These are phyloP conservation scores for Asparagopsis taxiformis DNA, from an alignment of 31 red algal genomes.

Conservation along the genomic window DNA sequence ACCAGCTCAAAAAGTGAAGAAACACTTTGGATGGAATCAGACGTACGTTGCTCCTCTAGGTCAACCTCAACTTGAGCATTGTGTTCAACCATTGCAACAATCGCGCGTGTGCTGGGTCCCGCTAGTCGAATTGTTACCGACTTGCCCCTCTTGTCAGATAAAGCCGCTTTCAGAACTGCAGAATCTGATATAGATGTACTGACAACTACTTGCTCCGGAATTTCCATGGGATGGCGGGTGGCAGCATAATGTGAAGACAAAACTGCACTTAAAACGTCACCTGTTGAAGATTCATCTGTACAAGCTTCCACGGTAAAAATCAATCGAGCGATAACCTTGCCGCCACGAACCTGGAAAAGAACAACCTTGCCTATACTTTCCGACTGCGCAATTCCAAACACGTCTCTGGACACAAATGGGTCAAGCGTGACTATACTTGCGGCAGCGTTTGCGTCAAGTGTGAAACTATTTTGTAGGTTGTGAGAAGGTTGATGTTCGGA, in stretches of 20 bases:
- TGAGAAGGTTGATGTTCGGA: not conserved
- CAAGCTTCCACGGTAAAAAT: slow-evolving; percentile 2
- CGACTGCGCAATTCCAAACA: slow-evolving; percentile 11
- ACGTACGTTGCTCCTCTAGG: not conserved
- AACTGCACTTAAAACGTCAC: slow-evolving; percentile 23
- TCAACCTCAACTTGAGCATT: slow-evolving; percentile 14
- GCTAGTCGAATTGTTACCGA: not conserved
- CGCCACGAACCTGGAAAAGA: slow-evolving; percentile 27
- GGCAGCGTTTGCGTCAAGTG: slow-evolving; percentile 2
- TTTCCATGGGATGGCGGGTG: slow-evolving; percentile 1
- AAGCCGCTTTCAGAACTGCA: slow-evolving; percentile 1
- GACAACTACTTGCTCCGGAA: slow-evolving; percentile 28
- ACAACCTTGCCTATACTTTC: slow-evolving; percentile 15
- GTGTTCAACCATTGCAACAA: slow-evolving; percentile 6
- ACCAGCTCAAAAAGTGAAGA: not conserved
- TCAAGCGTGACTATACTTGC: slow-evolving; percentile 1
- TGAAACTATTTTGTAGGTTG: not conserved
- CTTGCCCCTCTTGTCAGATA: slow-evolving; percentile 25
- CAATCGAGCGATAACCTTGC: slow-evolving; percentile 18
- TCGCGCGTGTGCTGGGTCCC: not conserved
- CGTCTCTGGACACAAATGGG: slow-evolving; percentile 10
- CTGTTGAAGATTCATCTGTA: slow-evolving; percentile 1
- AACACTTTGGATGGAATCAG: not conserved
- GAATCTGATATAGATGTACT: slow-evolving; percentile 1
- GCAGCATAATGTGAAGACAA: slow-evolving; percentile 23